Evolutionary conservation across 257 asterid species (phyloP).

Genomic region (Striga asiatica): DNA sequence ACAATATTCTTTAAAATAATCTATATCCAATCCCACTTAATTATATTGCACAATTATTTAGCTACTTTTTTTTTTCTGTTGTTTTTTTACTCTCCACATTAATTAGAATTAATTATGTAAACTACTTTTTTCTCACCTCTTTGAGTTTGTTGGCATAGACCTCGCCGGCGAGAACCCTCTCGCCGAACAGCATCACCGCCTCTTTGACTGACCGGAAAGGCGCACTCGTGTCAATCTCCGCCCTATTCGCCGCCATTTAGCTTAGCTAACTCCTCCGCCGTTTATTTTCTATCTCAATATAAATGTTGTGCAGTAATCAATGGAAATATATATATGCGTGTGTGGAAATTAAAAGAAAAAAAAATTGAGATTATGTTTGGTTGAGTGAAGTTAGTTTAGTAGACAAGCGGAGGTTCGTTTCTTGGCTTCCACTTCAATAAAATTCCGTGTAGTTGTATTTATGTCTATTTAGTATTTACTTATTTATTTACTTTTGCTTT

Average conservation of each 20-base stretch:
- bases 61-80: too few species aligned
- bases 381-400: constrained; percentile 14
- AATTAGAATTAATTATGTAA: too few species aligned
- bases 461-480: not conserved
- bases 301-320: not conserved
- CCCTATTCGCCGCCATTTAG: constrained; percentile 28
- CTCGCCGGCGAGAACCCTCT: constrained; percentile 60
- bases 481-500: too few species aligned
- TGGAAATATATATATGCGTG: not conserved
- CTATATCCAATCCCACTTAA: too few species aligned
- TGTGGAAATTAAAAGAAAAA: too few species aligned
- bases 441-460: constrained; percentile 36
- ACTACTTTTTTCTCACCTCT: constrained; percentile 17
- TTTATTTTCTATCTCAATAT: constrained; percentile 1
- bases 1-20: too few species aligned
- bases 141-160: constrained; percentile 47
- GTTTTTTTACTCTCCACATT: too few species aligned
- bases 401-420: constrained; percentile 51
- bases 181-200: constrained; percentile 70
- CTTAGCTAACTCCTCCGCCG: too few species aligned
- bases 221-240: constrained; percentile 80
- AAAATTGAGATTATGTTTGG: too few species aligned
- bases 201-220: constrained; percentile 82
- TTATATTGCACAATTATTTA: too few species aligned
- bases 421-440: constrained; percentile 80